Evolutionary conservation across 345 rosid genomes (phyloP), one percentile per base, ranked within the genome.

Genomic region (Populus deltoides): DNA sequence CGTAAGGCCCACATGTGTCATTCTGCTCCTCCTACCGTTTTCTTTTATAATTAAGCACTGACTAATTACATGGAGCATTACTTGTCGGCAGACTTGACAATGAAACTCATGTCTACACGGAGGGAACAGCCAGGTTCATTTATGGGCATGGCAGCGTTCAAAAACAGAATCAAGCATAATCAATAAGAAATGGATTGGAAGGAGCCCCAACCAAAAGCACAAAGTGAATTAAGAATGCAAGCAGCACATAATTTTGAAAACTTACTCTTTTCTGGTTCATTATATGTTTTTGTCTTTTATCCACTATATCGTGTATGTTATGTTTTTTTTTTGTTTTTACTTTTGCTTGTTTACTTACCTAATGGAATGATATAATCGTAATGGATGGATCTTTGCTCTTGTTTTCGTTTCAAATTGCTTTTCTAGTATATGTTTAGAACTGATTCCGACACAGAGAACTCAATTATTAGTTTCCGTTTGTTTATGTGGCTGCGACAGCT

Each of bases 101-200:
- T 72, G 93, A 90, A 81, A 86, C 93, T 47, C 89, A 90, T 62
- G 92, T 90, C 6, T 90, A 89, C 85, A 84, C 92, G 0, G 93
- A 90, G 72, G 90, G 88, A 36, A 72, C 87, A 29, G 90, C 90
- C 9, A 86, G 90, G 83, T 90, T 90, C 82, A 87, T 89, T 16
- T 85, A 89, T 57, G 94, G 94, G 8, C 88, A 87, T 77, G 93
- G 93, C 1, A 85, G 79, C 65, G 86, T 81, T 41, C 67, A 24
- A 75, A 83, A 85, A 65, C 77, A 83, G 24, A 68, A 74, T 57
- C 90, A 86, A 66, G 45, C 66, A 51, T 51, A 72, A 66, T 55
- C 35, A 66, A 66, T 66, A 15, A 16, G 2, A 51, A 77, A 62
- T 65, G 41, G 55, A 71, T 36, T 45, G 53, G 57, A 15, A 35